Conservation (phyloP, 75 land plant species). For the Pinus taeda region DNA sequence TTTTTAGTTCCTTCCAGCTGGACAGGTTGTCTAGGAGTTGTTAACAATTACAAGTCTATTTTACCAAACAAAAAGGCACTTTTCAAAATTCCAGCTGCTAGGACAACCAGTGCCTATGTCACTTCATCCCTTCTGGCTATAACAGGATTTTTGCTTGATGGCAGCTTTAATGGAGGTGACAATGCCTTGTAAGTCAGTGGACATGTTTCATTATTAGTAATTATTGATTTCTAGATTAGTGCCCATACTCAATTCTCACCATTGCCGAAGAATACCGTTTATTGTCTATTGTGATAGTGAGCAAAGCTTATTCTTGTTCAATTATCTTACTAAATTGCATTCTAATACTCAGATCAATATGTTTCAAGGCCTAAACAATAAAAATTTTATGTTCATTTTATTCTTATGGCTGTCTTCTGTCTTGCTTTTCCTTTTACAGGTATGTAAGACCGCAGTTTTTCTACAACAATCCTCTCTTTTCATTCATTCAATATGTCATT, state of each 20-base stretch:
- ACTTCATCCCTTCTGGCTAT: conserved; percentile 72
- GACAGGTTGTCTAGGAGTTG: conserved; percentile 97
- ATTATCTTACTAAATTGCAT: not conserved
- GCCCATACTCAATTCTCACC: not conserved
- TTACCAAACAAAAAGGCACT: conserved; percentile 91
- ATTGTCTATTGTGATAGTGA: no score
- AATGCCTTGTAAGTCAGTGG: conserved; percentile 83
- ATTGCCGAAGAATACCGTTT: no score
- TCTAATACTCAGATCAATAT: not conserved
- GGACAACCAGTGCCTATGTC: conserved; percentile 86
- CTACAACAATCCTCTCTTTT: conserved; percentile 88
- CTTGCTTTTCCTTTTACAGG: conserved; percentile 43
- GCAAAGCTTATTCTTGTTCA: not conserved
- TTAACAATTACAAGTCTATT: conserved; percentile 94
- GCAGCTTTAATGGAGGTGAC: conserved; percentile 93
- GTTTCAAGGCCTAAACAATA: not conserved
- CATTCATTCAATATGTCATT: conserved; percentile 83
- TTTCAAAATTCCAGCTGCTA: conserved; percentile 95
- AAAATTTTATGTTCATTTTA: not conserved
- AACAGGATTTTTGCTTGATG: conserved; percentile 81
- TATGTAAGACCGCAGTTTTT: conserved; percentile 96
- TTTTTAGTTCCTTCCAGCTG: conserved; percentile 97
- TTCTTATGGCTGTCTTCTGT: not conserved
- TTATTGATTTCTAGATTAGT: not conserved
- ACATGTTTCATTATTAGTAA: not conserved